Evolutionary conservation across 1,284 basidiomycete genomes (phyloP), one percentile per base, ranked within the genome.

Genomic region (Ustilago crameri): DNA sequence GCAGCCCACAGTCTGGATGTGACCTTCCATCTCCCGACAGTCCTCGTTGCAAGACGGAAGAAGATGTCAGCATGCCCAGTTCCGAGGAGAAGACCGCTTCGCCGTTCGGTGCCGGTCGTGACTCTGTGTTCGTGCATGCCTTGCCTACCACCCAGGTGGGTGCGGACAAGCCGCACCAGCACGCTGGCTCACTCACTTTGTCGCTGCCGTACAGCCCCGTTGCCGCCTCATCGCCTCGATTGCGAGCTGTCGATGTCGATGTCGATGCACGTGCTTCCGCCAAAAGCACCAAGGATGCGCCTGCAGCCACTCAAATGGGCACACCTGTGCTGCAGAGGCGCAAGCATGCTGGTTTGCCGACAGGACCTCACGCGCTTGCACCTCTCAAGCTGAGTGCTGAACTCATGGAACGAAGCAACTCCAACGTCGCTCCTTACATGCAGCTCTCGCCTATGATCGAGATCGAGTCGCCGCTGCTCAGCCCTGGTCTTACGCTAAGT

Each of bases 41-140:
- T 24, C 64, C 69, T 5, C 53, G 60, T 46, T 72, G 47, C 56
- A 60, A 63, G 46, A 34, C 45, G 2, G 58, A 67, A 37, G 60
- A 54, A 9, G 50, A 53, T 15, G 38, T 22, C 14, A 32, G 7
- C 17, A 15, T 45, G 50, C n/a, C 41, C 20, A 41, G 35, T 12
- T 27, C 41, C 4, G 52, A 63, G 23, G 61, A 49, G 27, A 51
- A 55, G 45, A n/a, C 23, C 15, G 26, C 49, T 5, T 18, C 38
- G 10, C 37, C 48, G 2, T 66, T 55, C 35, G 27, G 38, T 27
- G 54, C 52, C 3, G 55, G 46, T 27, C 51, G 57, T 22, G 74
- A 79, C 30, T 54, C 70, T 40, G 78, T 79, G 10, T 79, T 79
- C 43, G 65, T 56, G 14, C 78, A 79, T 43, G 78, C 78, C 32